A percentile compares a stretch with the other conserved stretches of the same genome.
These are phyloP conservation scores for Tuber microsphaerosporum DNA, from an alignment of 495 filamentous ascomycete genomes.

Conservation along the genomic window DNA sequence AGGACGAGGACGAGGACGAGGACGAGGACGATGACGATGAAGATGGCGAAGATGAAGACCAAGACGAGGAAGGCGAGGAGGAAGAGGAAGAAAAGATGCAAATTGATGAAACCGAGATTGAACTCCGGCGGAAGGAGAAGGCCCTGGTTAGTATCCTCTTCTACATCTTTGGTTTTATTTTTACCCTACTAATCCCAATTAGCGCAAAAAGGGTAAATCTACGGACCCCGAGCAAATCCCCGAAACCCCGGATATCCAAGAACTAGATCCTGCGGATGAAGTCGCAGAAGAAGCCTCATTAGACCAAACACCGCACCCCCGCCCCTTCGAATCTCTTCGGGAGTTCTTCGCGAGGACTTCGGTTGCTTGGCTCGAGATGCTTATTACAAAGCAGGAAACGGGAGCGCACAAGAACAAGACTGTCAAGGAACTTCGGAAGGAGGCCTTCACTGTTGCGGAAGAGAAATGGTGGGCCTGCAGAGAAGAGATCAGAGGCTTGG, in stretches of 20 bases:
- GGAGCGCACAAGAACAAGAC: conserved; percentile 52
- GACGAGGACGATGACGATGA: conserved; percentile 60
- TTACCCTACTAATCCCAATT: conserved; percentile 8
- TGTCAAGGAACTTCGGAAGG: conserved; percentile 84
- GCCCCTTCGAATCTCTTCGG: conserved; percentile 84
- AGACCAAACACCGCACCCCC: conserved; percentile 46
- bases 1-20: conserved; percentile 56
- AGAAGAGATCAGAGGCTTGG: conserved; percentile 84
- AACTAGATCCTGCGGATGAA: conserved; percentile 48
- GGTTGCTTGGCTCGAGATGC: conserved; percentile 76
- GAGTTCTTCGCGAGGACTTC: conserved; percentile 89
- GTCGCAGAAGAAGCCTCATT: conserved; percentile 19
- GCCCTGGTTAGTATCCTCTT: conserved; percentile 36
- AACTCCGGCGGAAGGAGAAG: conserved; percentile 40
- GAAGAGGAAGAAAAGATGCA: conserved; percentile 49
- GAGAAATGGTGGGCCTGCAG: conserved; percentile 98
- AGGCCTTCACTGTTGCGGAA: conserved; percentile 80
- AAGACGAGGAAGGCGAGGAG: conserved; percentile 55
- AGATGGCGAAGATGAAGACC: conserved; percentile 61
- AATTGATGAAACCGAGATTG: conserved; percentile 42
- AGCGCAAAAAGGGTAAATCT: conserved; percentile 47
- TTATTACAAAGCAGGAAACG: conserved; percentile 54
- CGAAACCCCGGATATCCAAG: conserved; percentile 42
- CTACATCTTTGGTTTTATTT: neutral
- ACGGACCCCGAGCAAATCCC: conserved; percentile 39